Evolutionary conservation across 768 basidiomycete species (phyloP), one percentile per base, ranked within the genome.

Genomic region (Lentinula boryana): DNA sequence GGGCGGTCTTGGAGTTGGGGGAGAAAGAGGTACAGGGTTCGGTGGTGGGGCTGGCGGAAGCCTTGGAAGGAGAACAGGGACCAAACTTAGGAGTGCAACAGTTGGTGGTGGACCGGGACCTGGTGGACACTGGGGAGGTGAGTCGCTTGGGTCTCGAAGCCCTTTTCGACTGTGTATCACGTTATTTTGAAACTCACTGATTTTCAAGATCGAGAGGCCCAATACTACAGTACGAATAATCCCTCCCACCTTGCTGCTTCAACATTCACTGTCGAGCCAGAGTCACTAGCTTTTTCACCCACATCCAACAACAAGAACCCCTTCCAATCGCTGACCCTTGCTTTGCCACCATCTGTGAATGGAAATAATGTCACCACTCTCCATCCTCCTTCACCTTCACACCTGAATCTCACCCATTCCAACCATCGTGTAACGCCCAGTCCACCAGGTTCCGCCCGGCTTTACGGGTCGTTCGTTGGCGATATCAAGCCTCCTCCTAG

Each of bases 391-490:
- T 85, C 86, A 1, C 87, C 86, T 4, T 82, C 84, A 1, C 83
- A 85, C 69, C 79, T 89, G 12, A 84, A 75, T 44, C 80, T 88
- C 31, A 70, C 79, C 50, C 77, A 84, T 68, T 87, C 84, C 3
- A 84, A 81, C 60, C 81, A 84, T 56, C 55, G 55, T 40, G 38
- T 41, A 13, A 56, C 55, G 23, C 55, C 55, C 63, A 82, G 83
- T 0, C 80, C 85, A 10, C 84, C 84, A 43, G 72, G 69, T 1
- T 77, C 81, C 6, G 84, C 84, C 32, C 79, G 79, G 84, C 83
- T 38, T 78, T 79, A 41, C n/a, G 58, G 50, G n/a, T 50, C 44
- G n/a, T 52, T 75, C 70, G 4, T 31, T 32, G 32, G 32, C 10
- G 36, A 27, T 52, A 18, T 40, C 27, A 60, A 52, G 13, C 58